Evolutionary conservation across 2,329 filamentous ascomycete species (phyloP).

Genomic region (Stylonectria norvegica): DNA sequence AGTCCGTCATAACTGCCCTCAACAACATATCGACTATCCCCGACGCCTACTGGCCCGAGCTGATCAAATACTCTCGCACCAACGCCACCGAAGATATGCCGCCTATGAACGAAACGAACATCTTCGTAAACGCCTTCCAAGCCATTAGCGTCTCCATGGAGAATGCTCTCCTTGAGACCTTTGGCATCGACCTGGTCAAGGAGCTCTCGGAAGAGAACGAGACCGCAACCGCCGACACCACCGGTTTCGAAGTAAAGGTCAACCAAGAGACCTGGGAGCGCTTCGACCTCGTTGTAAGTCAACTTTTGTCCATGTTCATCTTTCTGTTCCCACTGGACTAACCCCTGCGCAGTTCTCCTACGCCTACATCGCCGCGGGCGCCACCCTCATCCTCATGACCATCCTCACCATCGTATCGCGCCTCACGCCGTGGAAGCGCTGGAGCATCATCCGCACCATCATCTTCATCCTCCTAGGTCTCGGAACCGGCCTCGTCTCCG

Average conservation of each 20-base stretch:
- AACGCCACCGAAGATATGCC: conserved; percentile 4
- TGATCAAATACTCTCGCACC: conserved; percentile 10
- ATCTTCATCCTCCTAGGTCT: conserved; percentile 30
- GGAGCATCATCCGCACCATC: conserved; percentile 30
- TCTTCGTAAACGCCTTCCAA: conserved; percentile 7
- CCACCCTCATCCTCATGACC: conserved; percentile 32
- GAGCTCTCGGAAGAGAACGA: conserved; percentile 20
- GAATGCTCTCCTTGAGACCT: conserved; percentile 30
- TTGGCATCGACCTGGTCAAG: conserved; percentile 30
- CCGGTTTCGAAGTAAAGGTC: conserved; percentile 20
- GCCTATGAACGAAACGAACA: conserved; percentile 1
- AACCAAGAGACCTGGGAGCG: conserved; percentile 21
- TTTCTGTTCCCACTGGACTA: neutral
- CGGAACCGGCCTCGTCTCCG: conserved; percentile 26
- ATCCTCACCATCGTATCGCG: conserved; percentile 31
- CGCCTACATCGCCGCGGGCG: conserved; percentile 32
- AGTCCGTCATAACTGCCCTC: conserved; percentile 23
- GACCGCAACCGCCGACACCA: conserved; percentile 14
- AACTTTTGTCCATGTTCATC: too few species aligned
- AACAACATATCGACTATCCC: conserved; percentile 27
- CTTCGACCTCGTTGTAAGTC: conserved; percentile 32
- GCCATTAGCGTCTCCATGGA: conserved; percentile 22
- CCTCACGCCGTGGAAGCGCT: conserved; percentile 29
- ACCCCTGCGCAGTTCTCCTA: conserved; percentile 30
- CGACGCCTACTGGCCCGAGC: conserved; percentile 26